Base-by-base conservation (phyloP, 108 stramenopile species). In the Nitzschia palea region DNA sequence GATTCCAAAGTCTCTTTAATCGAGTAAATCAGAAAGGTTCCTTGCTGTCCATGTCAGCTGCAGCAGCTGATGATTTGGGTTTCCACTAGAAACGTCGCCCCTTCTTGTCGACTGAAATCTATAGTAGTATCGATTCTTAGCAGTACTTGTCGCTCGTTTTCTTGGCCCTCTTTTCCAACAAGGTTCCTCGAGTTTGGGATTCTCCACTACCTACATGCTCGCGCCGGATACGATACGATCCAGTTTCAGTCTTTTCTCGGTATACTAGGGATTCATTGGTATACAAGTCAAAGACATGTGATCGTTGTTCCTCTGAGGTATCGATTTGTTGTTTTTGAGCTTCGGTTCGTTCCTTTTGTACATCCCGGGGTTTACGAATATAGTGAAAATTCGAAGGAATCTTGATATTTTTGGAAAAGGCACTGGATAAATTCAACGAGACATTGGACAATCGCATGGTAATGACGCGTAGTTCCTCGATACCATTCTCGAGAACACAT, bases 71-170 rank as follows among this genome's bases (percentile, higher is more conserved):
- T n/a, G n/a, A n/a, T n/a, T n/a, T n/a, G n/a, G n/a, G n/a, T n/a
- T n/a, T n/a, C n/a, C n/a, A n/a, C n/a, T n/a, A n/a, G n/a, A n/a
- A n/a, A n/a, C n/a, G n/a, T n/a, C n/a, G n/a, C n/a, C n/a, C n/a
- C n/a, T n/a, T n/a, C n/a, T n/a, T n/a, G n/a, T n/a, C n/a, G n/a
- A n/a, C n/a, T n/a, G n/a, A n/a, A n/a, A n/a, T n/a, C n/a, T n/a
- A n/a, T n/a, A n/a, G n/a, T n/a, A n/a, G n/a, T n/a, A n/a, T n/a
- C n/a, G n/a, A n/a, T n/a, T n/a, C n/a, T n/a, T 60, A 91, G 63
- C 91, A 92, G 68, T 89, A 92, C 66, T 89, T 85, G 73, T 93
- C 91, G 50, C 82, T 83, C 48, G 86, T 93, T 62, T 90, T 93
- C 62, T 88, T 88, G 20, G 77, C 62, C 55, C 91, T 60, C 67